A percentile compares a stretch with the other conserved stretches of the same genome.
Evolutionary conservation across 2,329 filamentous ascomycete genomes (phyloP).

Genomic region (Trichophyton benhamiae): DNA sequence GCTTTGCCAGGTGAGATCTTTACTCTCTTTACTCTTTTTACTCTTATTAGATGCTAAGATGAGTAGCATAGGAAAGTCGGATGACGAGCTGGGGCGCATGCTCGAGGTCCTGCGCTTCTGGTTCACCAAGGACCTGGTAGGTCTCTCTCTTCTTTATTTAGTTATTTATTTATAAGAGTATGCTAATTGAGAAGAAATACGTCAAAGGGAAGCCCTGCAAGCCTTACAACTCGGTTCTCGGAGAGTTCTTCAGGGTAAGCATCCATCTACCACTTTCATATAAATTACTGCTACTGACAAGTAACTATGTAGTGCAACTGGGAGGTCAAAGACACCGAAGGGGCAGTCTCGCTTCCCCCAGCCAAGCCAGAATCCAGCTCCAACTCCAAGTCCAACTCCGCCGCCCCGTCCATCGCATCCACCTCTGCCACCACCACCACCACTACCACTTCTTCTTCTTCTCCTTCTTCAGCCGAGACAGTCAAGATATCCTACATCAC

Average conservation of each 20-base stretch:
- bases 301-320: constrained; percentile 61
- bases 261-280: too few species aligned
- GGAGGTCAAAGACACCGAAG: constrained; percentile 73
- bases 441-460: background rate
- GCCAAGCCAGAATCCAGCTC: background rate
- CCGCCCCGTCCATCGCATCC: background rate
- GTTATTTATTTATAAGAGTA: too few species aligned
- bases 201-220: constrained; percentile 98
- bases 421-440: background rate
- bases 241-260: constrained; percentile 82
- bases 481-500: constrained; percentile 87
- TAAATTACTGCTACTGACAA: constrained; percentile 11
- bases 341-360: constrained; percentile 20
- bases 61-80: constrained; percentile 65
- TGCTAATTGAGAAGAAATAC: constrained; percentile 55
- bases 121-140: constrained; percentile 61
- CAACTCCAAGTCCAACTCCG: background rate
- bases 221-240: constrained; percentile 92
- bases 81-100: constrained; percentile 86
- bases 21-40: too few species aligned
- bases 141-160: too few species aligned
- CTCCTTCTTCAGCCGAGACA: constrained; percentile 22
- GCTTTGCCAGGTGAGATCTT: constrained; percentile 53
- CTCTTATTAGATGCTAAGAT: too few species aligned
- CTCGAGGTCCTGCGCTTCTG: constrained; percentile 89